Percentiles rank a stretch among this genome's conserved stretches.
Conservation (phyloP, 192 early-diverging fungal species). For the Coemansia sp. region DNA sequence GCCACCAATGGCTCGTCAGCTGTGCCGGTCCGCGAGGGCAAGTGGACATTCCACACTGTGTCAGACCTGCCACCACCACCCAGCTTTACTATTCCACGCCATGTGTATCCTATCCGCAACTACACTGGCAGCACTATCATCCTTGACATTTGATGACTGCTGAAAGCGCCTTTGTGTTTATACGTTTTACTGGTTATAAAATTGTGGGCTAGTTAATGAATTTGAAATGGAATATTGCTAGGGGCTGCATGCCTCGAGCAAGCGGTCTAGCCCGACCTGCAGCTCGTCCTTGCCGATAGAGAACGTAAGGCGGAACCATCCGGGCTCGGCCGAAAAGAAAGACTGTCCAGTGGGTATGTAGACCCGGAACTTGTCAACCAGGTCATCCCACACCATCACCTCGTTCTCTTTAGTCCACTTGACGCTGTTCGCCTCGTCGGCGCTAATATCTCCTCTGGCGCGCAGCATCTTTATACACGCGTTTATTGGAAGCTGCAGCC, state of each 20-base stretch:
- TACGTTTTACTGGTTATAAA: background rate
- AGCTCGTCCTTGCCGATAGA: conserved; percentile 52
- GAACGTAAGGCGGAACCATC: conserved; percentile 68
- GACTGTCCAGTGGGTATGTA: conserved; percentile 68
- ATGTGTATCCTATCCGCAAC: conserved; percentile 43
- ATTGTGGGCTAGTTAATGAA: background rate
- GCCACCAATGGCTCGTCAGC: background rate
- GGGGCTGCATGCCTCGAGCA: conserved; percentile 18
- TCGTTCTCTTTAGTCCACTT: conserved; percentile 52
- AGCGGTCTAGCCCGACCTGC: conserved; percentile 51
- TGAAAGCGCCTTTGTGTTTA: background rate
- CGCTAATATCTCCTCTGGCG: conserved; percentile 6
- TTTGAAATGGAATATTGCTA: background rate
- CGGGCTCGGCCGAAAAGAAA: conserved; percentile 59
- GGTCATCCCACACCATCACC: conserved; percentile 48
- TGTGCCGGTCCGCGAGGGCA: conserved; percentile 46
- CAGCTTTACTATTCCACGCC: conserved; percentile 12
- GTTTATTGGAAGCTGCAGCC: conserved; percentile 46
- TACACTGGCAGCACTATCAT: conserved; percentile 30
- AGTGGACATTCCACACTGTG: conserved; percentile 45
- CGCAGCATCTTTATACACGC: conserved; percentile 49
- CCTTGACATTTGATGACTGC: conserved; percentile 18
- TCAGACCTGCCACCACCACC: conserved; percentile 36
- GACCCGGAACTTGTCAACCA: conserved; percentile 56
- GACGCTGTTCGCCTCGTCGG: conserved; percentile 1